Conservation (phyloP, 2,329 filamentous ascomycete species). For the Geosmithia putterillii region DNA sequence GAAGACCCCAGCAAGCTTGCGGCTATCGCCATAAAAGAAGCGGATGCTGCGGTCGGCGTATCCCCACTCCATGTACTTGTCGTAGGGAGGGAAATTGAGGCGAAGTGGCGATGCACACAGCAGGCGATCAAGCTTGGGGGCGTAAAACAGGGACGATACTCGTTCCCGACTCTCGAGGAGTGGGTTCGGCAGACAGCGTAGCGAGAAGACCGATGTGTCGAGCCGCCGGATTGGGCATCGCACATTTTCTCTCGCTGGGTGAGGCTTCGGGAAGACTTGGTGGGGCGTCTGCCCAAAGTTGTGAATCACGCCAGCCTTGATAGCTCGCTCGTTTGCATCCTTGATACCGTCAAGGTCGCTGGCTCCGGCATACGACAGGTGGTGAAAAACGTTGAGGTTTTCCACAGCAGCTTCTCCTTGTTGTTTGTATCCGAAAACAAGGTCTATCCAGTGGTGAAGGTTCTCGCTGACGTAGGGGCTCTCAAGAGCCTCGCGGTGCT, state of each 20-base stretch:
- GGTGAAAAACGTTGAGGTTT: slow-evolving; percentile 88
- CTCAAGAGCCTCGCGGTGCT: slow-evolving; percentile 90
- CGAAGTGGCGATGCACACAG: slow-evolving; percentile 76
- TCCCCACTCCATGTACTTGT: slow-evolving; percentile 92
- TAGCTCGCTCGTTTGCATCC: slow-evolving; percentile 74
- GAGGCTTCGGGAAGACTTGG: slow-evolving; percentile 77
- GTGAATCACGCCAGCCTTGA: slow-evolving; percentile 92
- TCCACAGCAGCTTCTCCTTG: slow-evolving; percentile 86
- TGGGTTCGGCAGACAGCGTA: slow-evolving; percentile 69
- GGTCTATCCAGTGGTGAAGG: slow-evolving; percentile 88
- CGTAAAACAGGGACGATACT: slow-evolving; percentile 68
- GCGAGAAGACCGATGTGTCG: slow-evolving; percentile 63
- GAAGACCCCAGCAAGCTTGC: slow-evolving; percentile 67
- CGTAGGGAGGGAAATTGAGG: slow-evolving; percentile 80
- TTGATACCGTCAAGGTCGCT: slow-evolving; percentile 85
- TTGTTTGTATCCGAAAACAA: slow-evolving; percentile 91
- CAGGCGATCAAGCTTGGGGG: slow-evolving; percentile 67
- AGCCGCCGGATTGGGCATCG: slow-evolving; percentile 55
- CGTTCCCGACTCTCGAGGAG: slow-evolving; percentile 66
- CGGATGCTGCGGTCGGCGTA: slow-evolving; percentile 87
- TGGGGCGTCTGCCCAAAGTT: slow-evolving; percentile 97
- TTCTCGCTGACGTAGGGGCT: slow-evolving; percentile 85
- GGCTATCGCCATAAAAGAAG: slow-evolving; percentile 76
- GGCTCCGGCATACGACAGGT: slow-evolving; percentile 87
- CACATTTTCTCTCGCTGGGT: slow-evolving; percentile 62